Evolutionary conservation across 1,284 basidiomycete genomes (phyloP), one percentile per base, ranked within the genome.

Genomic region (Jaminaea rosea): DNA sequence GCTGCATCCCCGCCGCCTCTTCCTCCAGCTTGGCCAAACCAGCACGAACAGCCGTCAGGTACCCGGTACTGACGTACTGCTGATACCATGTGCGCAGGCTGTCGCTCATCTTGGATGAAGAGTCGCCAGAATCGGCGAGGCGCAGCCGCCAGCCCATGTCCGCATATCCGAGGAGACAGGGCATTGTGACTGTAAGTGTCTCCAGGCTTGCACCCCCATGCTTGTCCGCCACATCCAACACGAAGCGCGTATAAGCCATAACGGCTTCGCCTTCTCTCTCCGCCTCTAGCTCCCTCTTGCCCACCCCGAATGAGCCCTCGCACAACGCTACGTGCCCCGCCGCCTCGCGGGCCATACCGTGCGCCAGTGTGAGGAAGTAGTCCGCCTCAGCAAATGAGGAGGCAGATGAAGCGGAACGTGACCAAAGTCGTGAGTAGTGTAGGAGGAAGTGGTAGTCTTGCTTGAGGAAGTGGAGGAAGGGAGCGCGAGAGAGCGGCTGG

Each of bases 121-220:
- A 77, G 77, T 26, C 80, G 75, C 0, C 86, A 85, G 0, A 83
- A 77, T 42, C 44, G 15, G 57, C 42, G 82, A 92, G 53, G 46
- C 66, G 62, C 36, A 88, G 76, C n/a, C n/a, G n/a, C n/a, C n/a
- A n/a, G 0, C 90, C 92, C 0, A 93, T 87, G 73, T 94, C 88
- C n/a, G 89, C 92, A 67, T 96, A 97, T 0, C 92, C 92, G 0
- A 94, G 76, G 11, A 94, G 78, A 72, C 92, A 97, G 4, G 87
- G 85, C 15, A 85, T 82, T 1, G 92, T 80, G 0, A 88, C 87
- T 71, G 94, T 84, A 21, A 87, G 75, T 10, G 92, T 76, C 56
- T 83, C 84, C 26, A 83, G 80, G 11, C 82, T 75, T 67, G 90
- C 87, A 3, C 88, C 79, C 69, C 62, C 62, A 8, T 45, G 47